These are phyloP conservation scores for Cyclotella baltica DNA, from an alignment of 108 stramenopile species.

Conservation along the genomic window DNA sequence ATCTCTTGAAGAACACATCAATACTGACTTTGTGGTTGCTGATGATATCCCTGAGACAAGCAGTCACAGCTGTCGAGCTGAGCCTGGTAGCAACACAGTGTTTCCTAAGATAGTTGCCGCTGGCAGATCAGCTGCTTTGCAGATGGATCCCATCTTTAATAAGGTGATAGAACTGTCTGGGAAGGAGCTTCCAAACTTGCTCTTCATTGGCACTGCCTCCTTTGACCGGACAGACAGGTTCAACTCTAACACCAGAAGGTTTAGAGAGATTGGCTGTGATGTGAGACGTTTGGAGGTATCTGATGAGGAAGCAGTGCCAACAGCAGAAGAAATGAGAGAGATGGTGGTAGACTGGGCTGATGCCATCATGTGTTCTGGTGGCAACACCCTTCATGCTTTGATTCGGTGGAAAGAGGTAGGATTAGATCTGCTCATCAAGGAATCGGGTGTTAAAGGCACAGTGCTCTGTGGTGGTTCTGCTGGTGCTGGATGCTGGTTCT, in stretches of 20 bases:
- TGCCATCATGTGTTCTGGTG: constrained; percentile 34
- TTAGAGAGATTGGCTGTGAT: constrained; percentile 40
- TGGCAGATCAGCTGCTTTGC: constrained; percentile 16
- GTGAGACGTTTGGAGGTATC: constrained; percentile 32
- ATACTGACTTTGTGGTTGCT: constrained; percentile 26
- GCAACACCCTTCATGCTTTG: constrained; percentile 44
- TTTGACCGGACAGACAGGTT: constrained; percentile 42
- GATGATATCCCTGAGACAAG: constrained; percentile 18
- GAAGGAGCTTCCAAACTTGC: constrained; percentile 25
- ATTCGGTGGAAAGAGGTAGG: constrained; percentile 43
- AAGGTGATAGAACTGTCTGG: constrained; percentile 37
- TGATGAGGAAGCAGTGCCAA: constrained; percentile 26
- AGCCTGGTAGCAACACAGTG: not conserved
- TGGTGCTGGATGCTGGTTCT: constrained; percentile 48
- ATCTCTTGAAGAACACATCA: not conserved
- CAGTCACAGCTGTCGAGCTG: not conserved
- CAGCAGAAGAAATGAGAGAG: constrained; percentile 31
- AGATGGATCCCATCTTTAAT: constrained; percentile 13
- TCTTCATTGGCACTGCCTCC: constrained; percentile 45
- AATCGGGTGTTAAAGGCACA: constrained; percentile 25
- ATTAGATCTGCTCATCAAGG: constrained; percentile 42
- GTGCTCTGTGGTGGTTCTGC: constrained; percentile 49
- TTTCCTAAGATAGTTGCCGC: constrained; percentile 40
- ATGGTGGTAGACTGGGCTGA: constrained; percentile 45
- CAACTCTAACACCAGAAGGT: constrained; percentile 10